phyloP scores from a whole-genome alignment of 192 early-diverging fungal genomes.

The Irineochytrium annulatum region DNA sequence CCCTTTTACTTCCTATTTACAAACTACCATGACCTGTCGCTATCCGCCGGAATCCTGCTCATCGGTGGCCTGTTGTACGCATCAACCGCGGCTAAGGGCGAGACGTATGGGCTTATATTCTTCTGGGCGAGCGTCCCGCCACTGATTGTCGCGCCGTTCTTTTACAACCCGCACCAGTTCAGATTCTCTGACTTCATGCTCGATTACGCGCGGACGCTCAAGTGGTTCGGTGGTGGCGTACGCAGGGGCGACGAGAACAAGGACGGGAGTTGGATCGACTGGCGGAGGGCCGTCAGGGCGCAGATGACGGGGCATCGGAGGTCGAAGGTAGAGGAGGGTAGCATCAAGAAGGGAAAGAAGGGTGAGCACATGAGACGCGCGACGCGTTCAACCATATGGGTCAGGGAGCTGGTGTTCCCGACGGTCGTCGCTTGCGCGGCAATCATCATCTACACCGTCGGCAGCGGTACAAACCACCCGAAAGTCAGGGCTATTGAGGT shows the following conservation, averaged over 20 bases:
- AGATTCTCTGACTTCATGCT: constrained; percentile 71
- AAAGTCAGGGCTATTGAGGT: not conserved
- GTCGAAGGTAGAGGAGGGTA: too few species aligned
- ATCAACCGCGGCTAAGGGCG: not conserved
- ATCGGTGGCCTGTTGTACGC: constrained; percentile 4
- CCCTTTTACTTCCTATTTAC: not conserved
- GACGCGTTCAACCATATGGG: not conserved
- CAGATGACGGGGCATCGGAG: not conserved
- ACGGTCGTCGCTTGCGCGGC: constrained; percentile 2
- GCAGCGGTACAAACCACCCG: not conserved
- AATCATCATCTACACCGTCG: constrained; percentile 9
- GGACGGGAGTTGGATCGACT: constrained; percentile 3
- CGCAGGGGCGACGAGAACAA: not conserved
- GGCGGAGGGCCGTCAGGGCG: not conserved
- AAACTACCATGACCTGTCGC: constrained; percentile 5
- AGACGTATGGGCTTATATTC: not conserved
- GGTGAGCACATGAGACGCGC: not conserved
- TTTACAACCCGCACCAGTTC: constrained; percentile 90
- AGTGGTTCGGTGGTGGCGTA: constrained; percentile 52
- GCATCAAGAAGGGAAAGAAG: not conserved
- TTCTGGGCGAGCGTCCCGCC: constrained; percentile 38
- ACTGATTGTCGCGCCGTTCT: constrained; percentile 72
- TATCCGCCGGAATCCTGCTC: not conserved
- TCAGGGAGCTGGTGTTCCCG: constrained; percentile 13
- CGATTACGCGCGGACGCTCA: constrained; percentile 77